phyloP scores from a whole-genome alignment of 2,329 filamentous ascomycete genomes.

The Monilinia fructigena region DNA sequence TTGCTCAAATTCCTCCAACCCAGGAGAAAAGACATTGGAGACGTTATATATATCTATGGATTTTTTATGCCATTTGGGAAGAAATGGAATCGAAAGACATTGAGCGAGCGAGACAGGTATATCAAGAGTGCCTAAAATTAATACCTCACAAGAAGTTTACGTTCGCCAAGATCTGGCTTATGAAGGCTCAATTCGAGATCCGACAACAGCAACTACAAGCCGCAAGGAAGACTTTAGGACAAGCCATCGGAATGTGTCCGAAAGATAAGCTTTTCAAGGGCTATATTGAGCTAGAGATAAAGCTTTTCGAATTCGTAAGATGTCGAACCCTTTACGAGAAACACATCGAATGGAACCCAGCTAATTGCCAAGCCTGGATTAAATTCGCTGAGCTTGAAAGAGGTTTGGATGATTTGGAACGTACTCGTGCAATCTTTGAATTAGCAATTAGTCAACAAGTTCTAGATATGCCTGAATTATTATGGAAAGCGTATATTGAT shows the following conservation, averaged over 20 bases:
- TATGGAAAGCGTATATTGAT: constrained; percentile 98
- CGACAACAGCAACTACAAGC: constrained; percentile 77
- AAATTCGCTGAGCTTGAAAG: constrained; percentile 92
- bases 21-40: constrained; percentile 98
- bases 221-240: constrained; percentile 85
- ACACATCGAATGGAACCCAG: constrained; percentile 85
- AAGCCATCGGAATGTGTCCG: constrained; percentile 88
- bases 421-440: constrained; percentile 88
- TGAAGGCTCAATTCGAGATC: constrained; percentile 91
- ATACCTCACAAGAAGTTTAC: constrained; percentile 97
- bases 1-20: constrained; percentile 90
- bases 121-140: constrained; percentile 80
- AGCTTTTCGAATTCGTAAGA: constrained; percentile 88
- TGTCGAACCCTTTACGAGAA: constrained; percentile 93
- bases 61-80: constrained; percentile 96
- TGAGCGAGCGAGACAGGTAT: constrained; percentile 81
- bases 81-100: constrained; percentile 80
- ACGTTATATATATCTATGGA: constrained; percentile 95
- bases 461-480: constrained; percentile 93
- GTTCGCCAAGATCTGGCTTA: constrained; percentile 93
- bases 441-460: constrained; percentile 78
- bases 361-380: constrained; percentile 94
- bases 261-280: constrained; percentile 94
- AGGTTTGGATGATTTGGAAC: constrained; percentile 83
- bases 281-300: constrained; percentile 89